Base-by-base conservation (phyloP, 2,329 filamentous ascomycete genomes). In the Epichloe coenophiala region DNA sequence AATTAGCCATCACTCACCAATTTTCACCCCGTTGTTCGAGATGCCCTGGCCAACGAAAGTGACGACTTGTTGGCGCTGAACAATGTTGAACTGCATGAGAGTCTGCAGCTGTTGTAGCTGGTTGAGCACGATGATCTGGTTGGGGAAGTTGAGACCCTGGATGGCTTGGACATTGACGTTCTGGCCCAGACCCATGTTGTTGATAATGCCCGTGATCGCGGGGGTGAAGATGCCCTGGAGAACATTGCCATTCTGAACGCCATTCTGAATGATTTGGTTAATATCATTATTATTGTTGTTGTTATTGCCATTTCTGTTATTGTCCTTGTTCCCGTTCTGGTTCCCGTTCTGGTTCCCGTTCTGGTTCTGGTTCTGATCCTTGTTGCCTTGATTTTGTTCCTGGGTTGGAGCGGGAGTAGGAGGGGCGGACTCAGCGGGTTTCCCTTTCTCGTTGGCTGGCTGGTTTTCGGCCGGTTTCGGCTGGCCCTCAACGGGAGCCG, bases 91-190 rank as follows among this genome's bases (percentile, higher is more conserved):
- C 12, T 56, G 51, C 48, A 55, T 53, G 27, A 31, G 57, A 45
- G 56, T 56, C 39, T 59, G 58, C 44, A 63, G 57, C 47, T 61
- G 57, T 53, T 60, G 55, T 12, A 62, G 53, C 50, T 62, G 60
- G 5, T 54, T 52, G 45, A 63, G 47, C 21, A 62, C 54, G n/a
- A 55, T 43, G 27, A 63, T 43, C 47, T 60, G 55, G 49, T 61
- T 52, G 57, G 57, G 58, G 21, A 65, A 47, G 50, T 59, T 58
- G 43, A 66, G 60, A 49, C 51, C 43, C 54, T 56, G 53, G 46
- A 66, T 48, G 52, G 52, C 45, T 56, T 60, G 57, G 49, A 61
- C 49, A 54, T 59, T 56, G 51, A 64, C 49, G 49, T 61, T 50
- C 19, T 54, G 50, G 33, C 57, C 54, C 38, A 66, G 53, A 44